Evolutionary conservation across 2,329 filamentous ascomycete genomes (phyloP), one percentile per base, ranked within the genome.

Genomic region (Diaporthe aspalathi): DNA sequence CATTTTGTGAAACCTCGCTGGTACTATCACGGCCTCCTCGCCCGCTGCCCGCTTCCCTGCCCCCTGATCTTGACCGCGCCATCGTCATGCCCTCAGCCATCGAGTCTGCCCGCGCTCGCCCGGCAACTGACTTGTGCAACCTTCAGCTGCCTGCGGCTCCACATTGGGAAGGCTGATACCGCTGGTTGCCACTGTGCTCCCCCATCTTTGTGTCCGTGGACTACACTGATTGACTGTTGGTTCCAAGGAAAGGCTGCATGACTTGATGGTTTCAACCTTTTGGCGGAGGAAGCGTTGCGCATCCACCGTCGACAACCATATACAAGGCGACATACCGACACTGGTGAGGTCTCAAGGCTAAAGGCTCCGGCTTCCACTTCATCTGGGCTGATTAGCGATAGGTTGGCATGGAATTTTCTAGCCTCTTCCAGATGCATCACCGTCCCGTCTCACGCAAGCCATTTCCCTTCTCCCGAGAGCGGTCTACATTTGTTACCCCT

Each of bases 401-500:
- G 57, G 47, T 40, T 35, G 17, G 11, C 35, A 29, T 24, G 40
- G 43, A 56, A 7, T n/a, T 50, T 60, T 52, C 35, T 35, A 24
- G 57, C 9, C 16, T 32, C 22, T 67, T 52, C 53, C 45, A 66
- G 32, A 60, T 56, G 47, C 32, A 47, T 67, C 47, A 32, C 63
- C n/a, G 38, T 54, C 24, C 54, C 68, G 65, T 67, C 54, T 60
- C 47, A 63, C 63, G 47, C 38, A 54, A 65, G 35, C 57, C 47
- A 20, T 57, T 35, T 70, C 47, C 54, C 53, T 53, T 29, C 5
- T 60, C 11, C 38, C 68, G 65, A 43, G 38, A 40, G 50, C 57
- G 54, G 68, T 65, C 69, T 66, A 73, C 54, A 38, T 66, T n/a
- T 73, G 65, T 50, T 68, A 32, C 52, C 56, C 62, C 47, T 22